Conservation (phyloP, 1,139 yeast species). For the Pichia sp. region DNA sequence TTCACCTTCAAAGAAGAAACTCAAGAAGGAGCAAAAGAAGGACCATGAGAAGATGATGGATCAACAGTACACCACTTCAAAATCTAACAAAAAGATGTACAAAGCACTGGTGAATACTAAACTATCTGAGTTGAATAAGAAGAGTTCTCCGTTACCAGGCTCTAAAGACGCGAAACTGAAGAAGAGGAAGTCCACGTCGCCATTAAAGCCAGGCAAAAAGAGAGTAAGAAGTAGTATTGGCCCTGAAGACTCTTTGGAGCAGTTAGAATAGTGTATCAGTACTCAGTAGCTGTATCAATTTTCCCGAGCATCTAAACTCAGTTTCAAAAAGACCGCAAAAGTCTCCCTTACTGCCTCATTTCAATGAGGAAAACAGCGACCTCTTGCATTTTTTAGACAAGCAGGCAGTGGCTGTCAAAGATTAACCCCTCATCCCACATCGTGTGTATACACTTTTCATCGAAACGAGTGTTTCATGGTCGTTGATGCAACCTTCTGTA, state of each 20-base stretch:
- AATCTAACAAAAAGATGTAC: constrained; percentile 1
- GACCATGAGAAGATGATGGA: constrained; percentile 6
- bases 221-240: constrained; percentile 12
- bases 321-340: too few species aligned
- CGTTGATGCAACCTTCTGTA: too few species aligned
- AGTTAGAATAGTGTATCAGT: constrained; percentile 8
- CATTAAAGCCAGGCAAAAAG: constrained; percentile 11
- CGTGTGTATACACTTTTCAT: too few species aligned
- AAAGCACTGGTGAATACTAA: constrained; percentile 5
- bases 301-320: too few species aligned
- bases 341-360: too few species aligned
- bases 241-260: constrained; percentile 11
- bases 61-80: neutral
- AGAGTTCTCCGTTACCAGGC: neutral
- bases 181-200: constrained; percentile 11
- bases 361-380: too few species aligned
- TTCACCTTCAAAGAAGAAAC: constrained; percentile 1
- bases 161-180: constrained; percentile 5
- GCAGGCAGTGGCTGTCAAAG: too few species aligned
- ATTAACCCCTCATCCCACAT: too few species aligned
- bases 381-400: too few species aligned
- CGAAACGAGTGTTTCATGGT: too few species aligned
- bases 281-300: too few species aligned
- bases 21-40: constrained; percentile 1
- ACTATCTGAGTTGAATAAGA: constrained; percentile 7